Conservation (phyloP, 2,329 filamentous ascomycete species). For the Fusarium goolgardi region DNA sequence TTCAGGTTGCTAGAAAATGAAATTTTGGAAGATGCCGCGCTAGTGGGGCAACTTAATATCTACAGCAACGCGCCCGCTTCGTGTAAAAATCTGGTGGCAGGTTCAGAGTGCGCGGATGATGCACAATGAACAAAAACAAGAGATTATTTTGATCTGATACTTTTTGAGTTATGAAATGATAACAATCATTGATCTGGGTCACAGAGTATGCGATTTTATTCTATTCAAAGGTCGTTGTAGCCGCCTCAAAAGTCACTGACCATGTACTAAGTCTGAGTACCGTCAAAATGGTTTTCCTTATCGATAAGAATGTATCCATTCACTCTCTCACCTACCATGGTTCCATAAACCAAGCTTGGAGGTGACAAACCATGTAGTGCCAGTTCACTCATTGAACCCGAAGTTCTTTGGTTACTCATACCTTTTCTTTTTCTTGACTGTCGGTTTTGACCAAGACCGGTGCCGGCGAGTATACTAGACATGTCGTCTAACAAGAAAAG, state of each 20-base stretch:
- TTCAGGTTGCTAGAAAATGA: constrained; percentile 39
- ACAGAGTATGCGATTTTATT: background rate
- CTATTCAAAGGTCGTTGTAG: background rate
- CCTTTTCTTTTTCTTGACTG: background rate
- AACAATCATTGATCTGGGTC: no score
- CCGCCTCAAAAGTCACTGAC: background rate
- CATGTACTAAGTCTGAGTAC: background rate
- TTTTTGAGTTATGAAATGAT: background rate
- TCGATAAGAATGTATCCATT: constrained; percentile 26
- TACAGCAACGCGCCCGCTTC: constrained; percentile 28
- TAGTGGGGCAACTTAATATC: constrained; percentile 36
- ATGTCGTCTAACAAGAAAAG: constrained; percentile 52
- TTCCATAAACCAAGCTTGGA: background rate
- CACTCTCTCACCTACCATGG: constrained; percentile 9
- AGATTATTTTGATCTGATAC: background rate
- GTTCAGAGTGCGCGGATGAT: background rate
- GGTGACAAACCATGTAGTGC: background rate
- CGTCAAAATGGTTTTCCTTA: constrained; percentile 24
- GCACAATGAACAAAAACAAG: background rate
- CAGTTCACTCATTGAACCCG: background rate
- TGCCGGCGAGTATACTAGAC: background rate
- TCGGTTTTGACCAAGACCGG: background rate
- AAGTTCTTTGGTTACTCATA: background rate
- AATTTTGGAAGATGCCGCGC: constrained; percentile 46
- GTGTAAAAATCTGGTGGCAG: constrained; percentile 31